Evolutionary conservation across 2,329 filamentous ascomycete genomes (phyloP).

Genomic region (Fusarium decemcellulare): DNA sequence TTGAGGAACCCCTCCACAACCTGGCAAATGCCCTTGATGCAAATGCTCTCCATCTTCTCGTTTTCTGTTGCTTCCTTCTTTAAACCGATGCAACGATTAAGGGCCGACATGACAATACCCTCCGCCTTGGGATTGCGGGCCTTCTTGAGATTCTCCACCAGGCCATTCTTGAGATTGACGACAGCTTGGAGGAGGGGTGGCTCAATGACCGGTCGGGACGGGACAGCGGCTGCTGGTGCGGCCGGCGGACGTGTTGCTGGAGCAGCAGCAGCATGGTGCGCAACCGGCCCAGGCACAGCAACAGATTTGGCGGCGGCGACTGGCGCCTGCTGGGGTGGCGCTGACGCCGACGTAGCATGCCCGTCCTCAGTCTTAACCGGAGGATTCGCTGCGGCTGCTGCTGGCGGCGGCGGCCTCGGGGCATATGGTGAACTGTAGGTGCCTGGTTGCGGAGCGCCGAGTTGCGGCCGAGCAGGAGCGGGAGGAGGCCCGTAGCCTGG

Average conservation of each 20-base stretch:
- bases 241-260: slow-evolving; percentile 43
- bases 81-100: slow-evolving; percentile 66
- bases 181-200: slow-evolving; percentile 59
- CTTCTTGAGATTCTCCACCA: slow-evolving; percentile 62
- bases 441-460: slow-evolving; percentile 50
- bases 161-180: slow-evolving; percentile 61
- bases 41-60: slow-evolving; percentile 63
- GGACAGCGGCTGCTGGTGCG: slow-evolving; percentile 44
- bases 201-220: slow-evolving; percentile 58
- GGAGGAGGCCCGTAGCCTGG: slow-evolving; percentile 54
- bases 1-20: slow-evolving; percentile 61
- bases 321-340: slow-evolving; percentile 30
- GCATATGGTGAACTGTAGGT: slow-evolving; percentile 57
- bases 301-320: slow-evolving; percentile 37
- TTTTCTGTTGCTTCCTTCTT: slow-evolving; percentile 60
- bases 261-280: slow-evolving; percentile 33
- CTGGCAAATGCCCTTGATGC: slow-evolving; percentile 58
- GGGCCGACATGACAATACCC: slow-evolving; percentile 66
- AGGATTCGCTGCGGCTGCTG: slow-evolving; percentile 24
- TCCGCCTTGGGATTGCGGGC: slow-evolving; percentile 59
- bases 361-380: slow-evolving; percentile 50
- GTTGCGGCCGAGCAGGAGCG: slow-evolving; percentile 52
- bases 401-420: slow-evolving; percentile 50
- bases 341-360: slow-evolving; percentile 28
- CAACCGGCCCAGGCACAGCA: slow-evolving; percentile 30